A percentile compares a stretch with the other conserved stretches of the same genome.
phyloP scores from a whole-genome alignment of 2,329 filamentous ascomycete species.

The Arthrobotrys entomopaga region DNA sequence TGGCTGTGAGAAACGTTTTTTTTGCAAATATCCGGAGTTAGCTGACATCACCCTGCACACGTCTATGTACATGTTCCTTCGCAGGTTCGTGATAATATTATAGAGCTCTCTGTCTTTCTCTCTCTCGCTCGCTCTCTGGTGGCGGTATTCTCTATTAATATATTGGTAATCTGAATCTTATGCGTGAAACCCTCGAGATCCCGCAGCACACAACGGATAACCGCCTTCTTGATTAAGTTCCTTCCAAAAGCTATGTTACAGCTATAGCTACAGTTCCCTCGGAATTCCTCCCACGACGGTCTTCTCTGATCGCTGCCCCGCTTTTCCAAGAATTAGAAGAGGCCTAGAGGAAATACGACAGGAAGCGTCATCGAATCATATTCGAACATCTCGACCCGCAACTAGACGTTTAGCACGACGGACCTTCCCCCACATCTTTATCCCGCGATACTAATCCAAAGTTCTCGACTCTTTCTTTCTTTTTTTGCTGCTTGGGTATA shows the following conservation, averaged over 20 bases:
- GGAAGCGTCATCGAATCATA: conserved; percentile 12
- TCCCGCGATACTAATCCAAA: conserved; percentile 25
- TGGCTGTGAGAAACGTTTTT: not conserved
- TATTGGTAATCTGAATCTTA: conserved; percentile 39
- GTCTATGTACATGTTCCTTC: no score
- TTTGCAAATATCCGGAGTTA: conserved; percentile 24
- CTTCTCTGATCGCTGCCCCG: conserved; percentile 15
- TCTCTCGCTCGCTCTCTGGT: not conserved
- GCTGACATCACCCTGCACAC: conserved; percentile 12
- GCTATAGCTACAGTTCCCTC: conserved; percentile 11
- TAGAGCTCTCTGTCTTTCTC: not conserved
- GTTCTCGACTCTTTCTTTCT: conserved; percentile 27
- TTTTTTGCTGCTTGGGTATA: conserved; percentile 26
- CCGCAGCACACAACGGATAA: not conserved
- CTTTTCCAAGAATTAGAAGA: conserved; percentile 36
- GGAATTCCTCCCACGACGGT: conserved; percentile 8
- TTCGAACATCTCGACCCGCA: not conserved
- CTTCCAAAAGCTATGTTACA: not conserved
- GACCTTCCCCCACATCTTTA: conserved; percentile 42
- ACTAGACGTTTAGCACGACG: not conserved
- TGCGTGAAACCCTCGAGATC: conserved; percentile 30
- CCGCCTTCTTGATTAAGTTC: not conserved
- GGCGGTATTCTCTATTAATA: conserved; percentile 22
- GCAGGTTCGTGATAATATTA: not conserved
- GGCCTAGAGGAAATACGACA: no score